These are phyloP conservation scores for Cucurbita argyrosperma DNA, from an alignment of 306 rosid genomes.

Conservation along the genomic window DNA sequence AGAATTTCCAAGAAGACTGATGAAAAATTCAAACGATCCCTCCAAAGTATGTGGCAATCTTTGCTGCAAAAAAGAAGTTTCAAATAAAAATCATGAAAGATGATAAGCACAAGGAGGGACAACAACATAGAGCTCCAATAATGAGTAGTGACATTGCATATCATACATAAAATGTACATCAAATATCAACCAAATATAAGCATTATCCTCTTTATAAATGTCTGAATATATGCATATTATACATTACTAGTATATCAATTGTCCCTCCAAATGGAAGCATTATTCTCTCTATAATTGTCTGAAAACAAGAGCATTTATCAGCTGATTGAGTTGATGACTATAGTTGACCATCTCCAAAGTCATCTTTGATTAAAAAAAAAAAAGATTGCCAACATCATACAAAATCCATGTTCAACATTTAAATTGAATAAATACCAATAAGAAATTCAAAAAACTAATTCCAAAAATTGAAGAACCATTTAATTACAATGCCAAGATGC, in stretches of 20 bases:
- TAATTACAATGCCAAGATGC: neutral
- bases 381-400: neutral
- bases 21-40: conserved; percentile 62
- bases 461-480: neutral
- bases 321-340: neutral
- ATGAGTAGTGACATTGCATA: neutral
- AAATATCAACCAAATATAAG: no score
- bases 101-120: neutral
- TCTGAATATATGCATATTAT: no score
- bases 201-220: no score
- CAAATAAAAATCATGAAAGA: neutral
- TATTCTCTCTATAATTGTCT: neutral
- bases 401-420: neutral
- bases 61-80: conserved; percentile 40
- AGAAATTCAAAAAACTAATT: neutral
- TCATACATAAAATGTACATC: neutral
- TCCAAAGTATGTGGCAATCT: conserved; percentile 41
- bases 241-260: neutral
- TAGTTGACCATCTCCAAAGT: neutral
- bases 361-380: neutral
- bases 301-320: neutral
- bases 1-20: conserved; percentile 48
- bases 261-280: neutral
- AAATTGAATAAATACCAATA: neutral
- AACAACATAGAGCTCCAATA: neutral